phyloP scores from a whole-genome alignment of 176 grass and related monocot genomes.

The Chloris gayana region DNA sequence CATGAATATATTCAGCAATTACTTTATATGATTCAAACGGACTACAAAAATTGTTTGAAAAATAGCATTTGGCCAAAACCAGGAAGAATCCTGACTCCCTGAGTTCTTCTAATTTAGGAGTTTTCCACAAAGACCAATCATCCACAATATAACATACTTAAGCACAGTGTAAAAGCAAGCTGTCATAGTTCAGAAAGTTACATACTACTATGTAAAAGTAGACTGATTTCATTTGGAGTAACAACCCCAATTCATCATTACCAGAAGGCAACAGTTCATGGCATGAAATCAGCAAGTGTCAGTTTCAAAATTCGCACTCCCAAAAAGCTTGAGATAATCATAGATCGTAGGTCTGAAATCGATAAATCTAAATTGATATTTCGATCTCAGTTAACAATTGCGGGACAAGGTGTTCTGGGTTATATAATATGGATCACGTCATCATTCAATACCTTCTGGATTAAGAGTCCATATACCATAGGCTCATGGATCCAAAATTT shows the following conservation, averaged over 20 bases:
- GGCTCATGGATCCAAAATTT: constrained; percentile 4
- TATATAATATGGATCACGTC: neutral
- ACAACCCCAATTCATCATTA: neutral
- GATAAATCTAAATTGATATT: neutral
- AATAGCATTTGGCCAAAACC: constrained; percentile 21
- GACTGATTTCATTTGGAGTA: constrained; percentile 16
- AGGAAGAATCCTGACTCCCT: constrained; percentile 5
- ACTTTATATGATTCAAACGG: constrained; percentile 22
- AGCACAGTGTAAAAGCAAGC: constrained; percentile 1
- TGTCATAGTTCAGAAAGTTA: constrained; percentile 7
- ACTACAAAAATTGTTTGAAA: constrained; percentile 27
- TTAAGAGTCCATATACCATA: constrained; percentile 16
- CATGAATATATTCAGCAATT: neutral
- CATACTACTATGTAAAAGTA: constrained; percentile 11
- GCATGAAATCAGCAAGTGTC: neutral
- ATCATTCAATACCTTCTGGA: neutral
- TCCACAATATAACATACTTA: constrained; percentile 23
- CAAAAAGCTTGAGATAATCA: constrained; percentile 11
- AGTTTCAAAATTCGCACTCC: neutral
- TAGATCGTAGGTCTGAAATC: neutral
- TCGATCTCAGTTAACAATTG: neutral
- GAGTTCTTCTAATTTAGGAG: constrained; percentile 11
- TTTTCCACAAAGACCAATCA: neutral
- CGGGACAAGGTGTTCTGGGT: neutral
- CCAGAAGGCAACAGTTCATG: neutral